Evolutionary conservation across 75 land plant species (phyloP), one percentile per base, ranked within the genome.

Genomic region (Cryptomeria japonica): DNA sequence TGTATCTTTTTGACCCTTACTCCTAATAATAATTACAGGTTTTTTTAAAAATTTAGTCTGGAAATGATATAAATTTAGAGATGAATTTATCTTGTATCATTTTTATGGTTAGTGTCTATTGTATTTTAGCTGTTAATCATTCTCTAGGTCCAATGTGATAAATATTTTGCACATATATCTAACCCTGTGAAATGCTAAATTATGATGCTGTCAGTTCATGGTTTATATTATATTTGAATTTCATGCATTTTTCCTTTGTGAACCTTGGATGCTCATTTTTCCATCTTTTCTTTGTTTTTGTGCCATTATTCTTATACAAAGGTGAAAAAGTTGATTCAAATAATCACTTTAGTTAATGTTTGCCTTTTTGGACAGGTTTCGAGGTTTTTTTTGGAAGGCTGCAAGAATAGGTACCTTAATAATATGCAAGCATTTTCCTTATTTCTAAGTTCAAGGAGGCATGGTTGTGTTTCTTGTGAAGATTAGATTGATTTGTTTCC

Each of bases 311-410:
- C 28, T 25, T 19, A 64, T 6, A 25, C 82, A 38, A 79, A 38
- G 41, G 80, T 36, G 16, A 16, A 77, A 37, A 77, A 77, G 19
- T 77, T 38, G 80, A 79, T 39, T n/a, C 10, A n/a, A 32, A 42
- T 36, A 82, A 28, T 37, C 32, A 58, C n/a, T 44, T 68, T 36
- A 51, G 25, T 55, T 89, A 32, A 68, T 55, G 25, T 58, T 42
- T 36, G 25, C 18, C 51, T 47, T 87, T 32, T 83, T 25, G 76
- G 34, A 80, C 94, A 97, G 99, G 88, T 97, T 97, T 86, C 96
- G 99, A 86, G 97, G 99, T 31, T 95, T 97, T 87, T 96, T 97
- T 72, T 97, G 99, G 99, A 97, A 97, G 87, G 99, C 97, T 84
- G 99, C 99, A 79, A 94, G 99, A 87, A 96, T 97, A 89, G 99